phyloP scores from a whole-genome alignment of 805 yeast genomes.

The Tetrapisispora taiwanensis region DNA sequence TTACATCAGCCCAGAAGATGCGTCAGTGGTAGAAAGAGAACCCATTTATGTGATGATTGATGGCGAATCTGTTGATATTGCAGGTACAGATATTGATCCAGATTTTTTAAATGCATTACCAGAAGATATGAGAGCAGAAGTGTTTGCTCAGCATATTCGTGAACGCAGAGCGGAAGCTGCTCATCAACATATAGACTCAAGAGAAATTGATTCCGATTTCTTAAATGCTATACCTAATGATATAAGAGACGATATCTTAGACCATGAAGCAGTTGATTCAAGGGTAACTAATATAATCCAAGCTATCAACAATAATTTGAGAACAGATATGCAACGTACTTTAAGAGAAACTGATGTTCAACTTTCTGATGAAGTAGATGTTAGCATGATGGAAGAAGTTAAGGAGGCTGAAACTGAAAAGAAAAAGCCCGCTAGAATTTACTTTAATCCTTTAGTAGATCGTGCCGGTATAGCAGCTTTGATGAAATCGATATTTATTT shows the following conservation, averaged over 20 bases:
- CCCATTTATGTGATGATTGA: conserved; percentile 68
- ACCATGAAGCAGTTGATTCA: conserved; percentile 42
- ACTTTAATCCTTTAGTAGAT: conserved; percentile 61
- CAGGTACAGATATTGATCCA: conserved; percentile 88
- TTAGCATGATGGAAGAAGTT: conserved; percentile 4
- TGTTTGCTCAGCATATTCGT: conserved; percentile 70
- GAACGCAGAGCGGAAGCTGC: conserved; percentile 57
- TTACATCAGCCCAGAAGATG: background rate
- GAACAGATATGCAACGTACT: background rate
- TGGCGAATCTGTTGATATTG: conserved; percentile 69
- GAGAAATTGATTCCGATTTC: conserved; percentile 73
- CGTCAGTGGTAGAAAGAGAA: conserved; percentile 20
- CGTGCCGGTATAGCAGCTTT: conserved; percentile 65
- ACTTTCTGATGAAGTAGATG: conserved; percentile 11
- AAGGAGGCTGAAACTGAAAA: conserved; percentile 10
- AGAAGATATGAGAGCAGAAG: conserved; percentile 88
- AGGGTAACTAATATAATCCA: conserved; percentile 13
- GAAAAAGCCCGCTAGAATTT: conserved; percentile 31
- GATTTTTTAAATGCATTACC: conserved; percentile 84
- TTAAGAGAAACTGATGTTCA: conserved; percentile 1
- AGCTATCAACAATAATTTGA: background rate
- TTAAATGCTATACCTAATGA: conserved; percentile 67
- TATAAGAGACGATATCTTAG: conserved; percentile 51
- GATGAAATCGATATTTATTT: conserved; percentile 59
- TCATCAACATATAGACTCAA: conserved; percentile 34